Base-by-base conservation (phyloP, 2,329 filamentous ascomycete genomes). In the Paecilomyces formosus region DNA sequence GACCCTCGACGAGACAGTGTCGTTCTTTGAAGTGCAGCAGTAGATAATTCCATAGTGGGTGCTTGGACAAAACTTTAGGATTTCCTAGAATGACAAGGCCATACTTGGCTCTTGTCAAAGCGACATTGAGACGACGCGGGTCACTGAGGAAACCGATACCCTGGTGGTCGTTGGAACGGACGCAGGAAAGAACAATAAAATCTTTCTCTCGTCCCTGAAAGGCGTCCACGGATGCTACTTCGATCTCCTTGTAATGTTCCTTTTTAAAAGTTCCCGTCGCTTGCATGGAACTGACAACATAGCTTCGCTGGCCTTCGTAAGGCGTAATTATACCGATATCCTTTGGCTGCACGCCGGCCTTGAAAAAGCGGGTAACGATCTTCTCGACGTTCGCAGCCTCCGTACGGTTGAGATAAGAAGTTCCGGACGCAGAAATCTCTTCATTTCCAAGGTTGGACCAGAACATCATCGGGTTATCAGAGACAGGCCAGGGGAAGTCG, bases 161-260 rank as follows among this genome's bases (percentile, higher is more conserved):
- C 74, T 99, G 94, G 73, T 97, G 96, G 68, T 99, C 94, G 72
- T 99, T 99, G 72, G 93, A 97, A 71, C 94, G 90, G 55, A 99
- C 94, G 71, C 94, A 99, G 61, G 94, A 97, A 31, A 99, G 81
- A 45, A 99, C 92, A 68, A 99, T 99, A 70, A 96, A 99, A 72
- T 99, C 94, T 79, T 99, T 99, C 78, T 99, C 94, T 80, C 94
- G 89, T 56, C 94, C 94, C 73, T 99, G 94, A 83, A 99, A 99
- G 21, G 94, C 94, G 79, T 99, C 94, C 39, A 99, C 94, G 0
- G 93, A 97, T 3, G 94, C 94, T 49, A 99, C 94, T 74, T 99
- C 94, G 24, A 99, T 93, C 70, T 97, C 93, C 78, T 97, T 97
- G 81, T 99, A 99, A 68, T 88, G 86, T 72, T 99, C 94, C 79